Percentiles rank a stretch among this genome's conserved stretches.
Evolutionary conservation across 176 grass and related monocot genomes (phyloP).

Genomic region (Zizania latifolia): DNA sequence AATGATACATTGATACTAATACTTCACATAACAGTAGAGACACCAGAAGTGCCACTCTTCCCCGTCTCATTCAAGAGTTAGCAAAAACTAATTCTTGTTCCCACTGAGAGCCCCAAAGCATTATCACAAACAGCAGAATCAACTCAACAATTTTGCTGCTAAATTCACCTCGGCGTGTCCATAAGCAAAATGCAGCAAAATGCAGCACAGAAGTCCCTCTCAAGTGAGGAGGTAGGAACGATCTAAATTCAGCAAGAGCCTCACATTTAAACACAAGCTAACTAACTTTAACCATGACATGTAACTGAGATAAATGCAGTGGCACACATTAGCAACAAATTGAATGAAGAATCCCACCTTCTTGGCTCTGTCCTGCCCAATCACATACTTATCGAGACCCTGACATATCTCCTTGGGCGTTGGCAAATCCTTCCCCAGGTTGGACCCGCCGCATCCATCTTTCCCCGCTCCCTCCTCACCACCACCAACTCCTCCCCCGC

Average conservation of each 20-base stretch:
- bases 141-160: not conserved
- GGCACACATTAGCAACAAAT: not conserved
- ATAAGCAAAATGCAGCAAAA: not conserved
- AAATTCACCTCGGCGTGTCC: no score
- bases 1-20: no score
- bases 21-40: not conserved
- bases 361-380: slow-evolving; percentile 89
- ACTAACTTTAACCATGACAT: not conserved
- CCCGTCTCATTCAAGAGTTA: not conserved
- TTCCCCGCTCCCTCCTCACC: slow-evolving; percentile 53
- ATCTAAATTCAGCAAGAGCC: not conserved
- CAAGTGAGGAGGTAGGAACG: not conserved
- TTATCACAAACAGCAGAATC: not conserved
- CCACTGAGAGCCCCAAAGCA: not conserved
- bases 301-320: not conserved
- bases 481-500: slow-evolving; percentile 38
- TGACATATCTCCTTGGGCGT: slow-evolving; percentile 91
- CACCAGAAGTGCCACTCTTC: not conserved
- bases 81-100: not conserved
- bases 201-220: not conserved
- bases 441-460: slow-evolving; percentile 86
- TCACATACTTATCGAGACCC: slow-evolving; percentile 95
- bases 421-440: slow-evolving; percentile 86
- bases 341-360: slow-evolving; percentile 48
- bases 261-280: not conserved